Conservation (phyloP, 2,329 filamentous ascomycete species). For the Claviceps purpurea region DNA sequence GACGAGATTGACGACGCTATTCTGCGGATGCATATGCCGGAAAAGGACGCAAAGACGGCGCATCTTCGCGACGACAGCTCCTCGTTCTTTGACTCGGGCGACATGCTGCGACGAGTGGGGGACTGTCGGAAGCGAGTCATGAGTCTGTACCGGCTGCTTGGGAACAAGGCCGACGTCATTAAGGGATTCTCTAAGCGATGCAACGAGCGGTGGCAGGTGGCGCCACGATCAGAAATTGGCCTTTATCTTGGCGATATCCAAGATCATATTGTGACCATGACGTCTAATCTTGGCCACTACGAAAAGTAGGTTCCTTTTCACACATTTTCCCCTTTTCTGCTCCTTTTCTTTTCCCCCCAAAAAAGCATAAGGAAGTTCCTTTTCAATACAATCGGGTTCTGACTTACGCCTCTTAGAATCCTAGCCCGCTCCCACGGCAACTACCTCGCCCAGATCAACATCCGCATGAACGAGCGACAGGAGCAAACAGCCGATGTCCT, state of each 20-base stretch:
- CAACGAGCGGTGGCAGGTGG: constrained; percentile 96
- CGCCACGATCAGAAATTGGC: constrained; percentile 90
- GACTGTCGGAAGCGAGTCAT: constrained; percentile 96
- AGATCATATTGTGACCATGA: constrained; percentile 99
- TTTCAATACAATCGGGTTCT: too few relatives aligned
- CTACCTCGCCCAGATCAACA: constrained; percentile 98
- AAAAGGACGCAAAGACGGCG: constrained; percentile 31
- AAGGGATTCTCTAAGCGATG: constrained; percentile 97
- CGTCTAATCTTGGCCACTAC: constrained; percentile 86
- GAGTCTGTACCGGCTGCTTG: constrained; percentile 80
- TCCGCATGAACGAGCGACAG: constrained; percentile 94
- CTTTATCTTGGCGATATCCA: constrained; percentile 96
- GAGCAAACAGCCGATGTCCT: constrained; percentile 93
- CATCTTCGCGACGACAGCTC: constrained; percentile 32
- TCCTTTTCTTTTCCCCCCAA: neutral
- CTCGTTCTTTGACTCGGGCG: constrained; percentile 36
- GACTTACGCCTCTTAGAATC: constrained; percentile 35
- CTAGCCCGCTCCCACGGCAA: constrained; percentile 86
- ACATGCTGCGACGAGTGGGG: constrained; percentile 87
- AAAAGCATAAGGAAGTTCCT: too few relatives aligned
- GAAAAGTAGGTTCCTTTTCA: constrained; percentile 56
- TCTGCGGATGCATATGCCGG: constrained; percentile 59
- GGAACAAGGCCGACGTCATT: constrained; percentile 97
- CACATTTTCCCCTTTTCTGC: too few relatives aligned
- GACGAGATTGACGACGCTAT: constrained; percentile 95